Conservation (phyloP, 176 grass and related monocot genomes). For the Puccinellia tenuiflora region DNA sequence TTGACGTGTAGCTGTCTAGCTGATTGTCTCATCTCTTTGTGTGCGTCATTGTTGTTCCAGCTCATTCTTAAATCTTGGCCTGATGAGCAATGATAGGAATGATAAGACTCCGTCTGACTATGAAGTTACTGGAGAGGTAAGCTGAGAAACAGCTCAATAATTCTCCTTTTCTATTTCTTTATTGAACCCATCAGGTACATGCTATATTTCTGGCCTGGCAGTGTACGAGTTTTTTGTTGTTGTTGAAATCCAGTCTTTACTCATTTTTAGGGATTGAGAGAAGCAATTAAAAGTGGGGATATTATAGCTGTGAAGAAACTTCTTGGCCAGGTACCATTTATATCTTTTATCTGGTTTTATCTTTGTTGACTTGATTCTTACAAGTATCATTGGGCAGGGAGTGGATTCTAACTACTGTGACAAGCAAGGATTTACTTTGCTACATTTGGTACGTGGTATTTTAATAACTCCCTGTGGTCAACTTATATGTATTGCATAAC, state of each 20-base stretch:
- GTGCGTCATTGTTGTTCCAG: slow-evolving; percentile 22
- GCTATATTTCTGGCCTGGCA: neutral
- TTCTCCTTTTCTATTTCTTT: neutral
- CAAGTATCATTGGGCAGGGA: slow-evolving; percentile 49
- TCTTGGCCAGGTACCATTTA: slow-evolving; percentile 64
- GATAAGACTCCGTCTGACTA: slow-evolving; percentile 53
- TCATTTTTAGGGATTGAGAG: slow-evolving; percentile 77
- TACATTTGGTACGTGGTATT: slow-evolving; percentile 80
- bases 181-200: neutral
- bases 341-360: slow-evolving; percentile 17
- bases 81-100: slow-evolving; percentile 49
- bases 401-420: slow-evolving; percentile 94
- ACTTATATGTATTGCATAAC: slow-evolving; percentile 1
- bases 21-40: neutral
- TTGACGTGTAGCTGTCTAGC: neutral
- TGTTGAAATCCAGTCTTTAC: neutral
- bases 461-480: neutral
- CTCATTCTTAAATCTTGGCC: slow-evolving; percentile 76
- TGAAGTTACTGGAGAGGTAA: slow-evolving; percentile 91
- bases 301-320: slow-evolving; percentile 69
- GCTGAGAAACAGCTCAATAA: neutral
- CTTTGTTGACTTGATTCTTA: slow-evolving; percentile 28
- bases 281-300: slow-evolving; percentile 92
- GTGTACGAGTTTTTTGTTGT: neutral
- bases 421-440: slow-evolving; percentile 86